Conservation (phyloP, 2,329 filamentous ascomycete species). For the Microascus cirrosus region DNA sequence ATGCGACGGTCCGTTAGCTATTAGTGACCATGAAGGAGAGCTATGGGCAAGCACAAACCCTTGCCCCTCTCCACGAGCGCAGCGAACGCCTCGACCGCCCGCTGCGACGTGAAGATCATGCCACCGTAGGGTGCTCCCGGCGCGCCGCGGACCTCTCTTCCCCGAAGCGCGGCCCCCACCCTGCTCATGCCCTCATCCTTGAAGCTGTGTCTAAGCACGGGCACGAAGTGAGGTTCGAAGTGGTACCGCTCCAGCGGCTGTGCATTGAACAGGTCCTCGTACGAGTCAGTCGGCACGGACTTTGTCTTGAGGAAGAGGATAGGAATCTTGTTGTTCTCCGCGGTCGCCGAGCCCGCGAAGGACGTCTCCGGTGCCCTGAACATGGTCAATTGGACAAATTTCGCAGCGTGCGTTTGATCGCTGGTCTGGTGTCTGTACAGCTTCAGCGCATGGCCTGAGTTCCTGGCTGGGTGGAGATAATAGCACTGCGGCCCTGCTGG, state of each 20-base stretch:
- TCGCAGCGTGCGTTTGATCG: not conserved
- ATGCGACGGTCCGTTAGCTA: not conserved
- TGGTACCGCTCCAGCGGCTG: constrained; percentile 21
- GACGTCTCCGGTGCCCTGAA: not conserved
- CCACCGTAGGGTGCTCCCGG: constrained; percentile 49
- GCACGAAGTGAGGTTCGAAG: constrained; percentile 61
- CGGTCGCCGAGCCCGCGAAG: not conserved
- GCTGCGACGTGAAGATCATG: constrained; percentile 76
- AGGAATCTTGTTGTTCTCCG: constrained; percentile 26
- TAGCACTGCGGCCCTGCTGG: not conserved
- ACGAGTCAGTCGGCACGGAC: constrained; percentile 59
- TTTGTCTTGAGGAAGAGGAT: constrained; percentile 69
- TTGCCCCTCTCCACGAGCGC: constrained; percentile 46
- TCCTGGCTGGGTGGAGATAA: not conserved
- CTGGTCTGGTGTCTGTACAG: not conserved
- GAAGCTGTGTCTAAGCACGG: constrained; percentile 64
- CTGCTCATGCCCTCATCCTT: constrained; percentile 43
- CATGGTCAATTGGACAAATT: not conserved
- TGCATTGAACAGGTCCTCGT: constrained; percentile 54
- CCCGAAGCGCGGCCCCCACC: constrained; percentile 38
- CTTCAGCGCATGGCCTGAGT: not conserved
- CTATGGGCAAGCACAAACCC: constrained; percentile 12
- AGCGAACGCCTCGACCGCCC: constrained; percentile 69
- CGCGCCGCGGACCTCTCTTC: constrained; percentile 25
- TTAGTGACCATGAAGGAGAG: not conserved